A percentile compares a stretch with the other conserved stretches of the same genome.
Conservation (phyloP, 768 basidiomycete species). For the Trametes meyenii region DNA sequence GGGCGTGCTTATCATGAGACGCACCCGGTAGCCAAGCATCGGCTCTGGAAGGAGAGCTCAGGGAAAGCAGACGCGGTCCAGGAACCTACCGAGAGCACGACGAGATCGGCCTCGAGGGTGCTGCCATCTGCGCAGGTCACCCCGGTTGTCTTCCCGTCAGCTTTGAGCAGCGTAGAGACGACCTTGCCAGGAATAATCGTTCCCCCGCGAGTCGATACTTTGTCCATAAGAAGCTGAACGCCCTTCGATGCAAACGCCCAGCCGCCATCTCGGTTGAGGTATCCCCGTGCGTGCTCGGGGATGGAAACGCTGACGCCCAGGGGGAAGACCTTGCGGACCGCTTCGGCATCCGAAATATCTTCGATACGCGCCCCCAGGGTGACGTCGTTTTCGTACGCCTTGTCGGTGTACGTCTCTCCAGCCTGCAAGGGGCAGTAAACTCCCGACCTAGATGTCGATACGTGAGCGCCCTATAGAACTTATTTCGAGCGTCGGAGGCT, state of each 20-base stretch:
- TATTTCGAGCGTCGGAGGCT: not conserved
- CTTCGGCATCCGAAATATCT: conserved; percentile 40
- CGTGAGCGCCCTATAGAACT: not conserved
- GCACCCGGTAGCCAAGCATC: conserved; percentile 82
- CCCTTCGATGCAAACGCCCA: conserved; percentile 85
- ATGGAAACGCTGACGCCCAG: conserved; percentile 38
- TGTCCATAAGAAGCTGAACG: conserved; percentile 52
- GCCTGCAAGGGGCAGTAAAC: conserved; percentile 58
- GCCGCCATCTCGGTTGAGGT: conserved; percentile 76
- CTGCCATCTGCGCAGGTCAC: conserved; percentile 65
- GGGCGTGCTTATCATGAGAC: conserved; percentile 18
- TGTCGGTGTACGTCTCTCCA: conserved; percentile 47
- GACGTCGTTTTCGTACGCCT: conserved; percentile 65
- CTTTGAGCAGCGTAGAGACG: conserved; percentile 52
- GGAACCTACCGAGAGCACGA: conserved; percentile 75
- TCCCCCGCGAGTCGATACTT: conserved; percentile 62
- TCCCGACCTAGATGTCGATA: conserved; percentile 54
- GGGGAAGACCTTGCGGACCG: conserved; percentile 55
- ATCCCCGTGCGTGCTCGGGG: conserved; percentile 51
- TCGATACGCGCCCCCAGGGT: conserved; percentile 55
- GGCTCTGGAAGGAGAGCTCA: conserved; percentile 49
- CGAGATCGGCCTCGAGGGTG: conserved; percentile 54
- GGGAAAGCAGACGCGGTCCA: conserved; percentile 88
- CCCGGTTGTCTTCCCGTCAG: conserved; percentile 49
- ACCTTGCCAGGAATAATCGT: conserved; percentile 58